Base-by-base conservation (phyloP, 1,139 yeast species). In the Petasospora rhodanensis region DNA sequence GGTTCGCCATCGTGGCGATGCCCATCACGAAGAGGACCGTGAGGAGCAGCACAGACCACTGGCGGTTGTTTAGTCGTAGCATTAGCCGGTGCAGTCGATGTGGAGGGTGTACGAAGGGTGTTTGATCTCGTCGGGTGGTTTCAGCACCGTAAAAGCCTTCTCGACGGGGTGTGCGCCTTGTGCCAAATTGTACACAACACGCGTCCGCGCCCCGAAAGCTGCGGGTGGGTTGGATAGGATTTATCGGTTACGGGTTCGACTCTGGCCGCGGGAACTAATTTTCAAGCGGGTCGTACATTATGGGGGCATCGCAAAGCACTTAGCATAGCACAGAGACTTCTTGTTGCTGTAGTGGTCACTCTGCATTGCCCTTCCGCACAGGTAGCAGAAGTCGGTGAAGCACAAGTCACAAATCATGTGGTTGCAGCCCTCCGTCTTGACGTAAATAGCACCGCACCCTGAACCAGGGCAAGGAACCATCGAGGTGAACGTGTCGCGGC, bases 51-150 rank as follows among this genome's bases (percentile, higher is more conserved):
- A 29, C 31, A 6, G 28, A 8, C 34, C 40, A 35, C 21, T 42
- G 44, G 10, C 42, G 34, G 6, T 37, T 14, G 27, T 35, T 40
- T 9, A 37, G 26, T 4, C 35, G 28, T 12, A 20, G 8, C 35
- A 31, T 29, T 19, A 8, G 13, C 13, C 14, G 8, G n/a, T 22
- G 21, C 19, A 18, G 19, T 18, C 19, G 19, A 18, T 7, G 19
- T 18, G 8, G 7, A 7, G 8, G 8, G 19, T 18, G 19, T 18
- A 7, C 19, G 9, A 7, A 13, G 17, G 17, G 6, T 23, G 17
- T n/a, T n/a, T 13, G 17, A 13, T 23, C 17, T 23, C 9, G n/a
- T 17, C 9, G n/a, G 10, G 7, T 14, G 26, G 14, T 7, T 14
- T 14, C 11, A 17, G 17, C 26, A 8, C 7, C 7, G 7, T 14